Percentiles rank a stretch among this genome's conserved stretches.
phyloP scores from a whole-genome alignment of 139 green algal genomes.

The Coccomyxa sp. region DNA sequence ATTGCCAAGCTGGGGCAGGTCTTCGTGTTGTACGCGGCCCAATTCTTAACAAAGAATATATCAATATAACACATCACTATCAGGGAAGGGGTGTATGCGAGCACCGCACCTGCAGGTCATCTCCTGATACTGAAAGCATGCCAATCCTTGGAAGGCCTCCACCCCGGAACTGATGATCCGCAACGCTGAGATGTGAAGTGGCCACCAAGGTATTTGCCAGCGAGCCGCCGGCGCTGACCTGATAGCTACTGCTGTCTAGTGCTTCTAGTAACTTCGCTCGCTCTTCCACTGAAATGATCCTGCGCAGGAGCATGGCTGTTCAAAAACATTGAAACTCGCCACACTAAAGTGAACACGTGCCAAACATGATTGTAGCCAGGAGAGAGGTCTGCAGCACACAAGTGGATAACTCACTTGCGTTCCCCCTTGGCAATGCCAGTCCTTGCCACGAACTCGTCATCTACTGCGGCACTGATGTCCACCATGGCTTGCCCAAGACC shows the following conservation, averaged over 20 bases:
- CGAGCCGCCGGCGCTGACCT: conserved; percentile 78
- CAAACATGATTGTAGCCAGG: too few relatives aligned
- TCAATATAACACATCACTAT: too few relatives aligned
- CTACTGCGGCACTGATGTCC: conserved; percentile 43
- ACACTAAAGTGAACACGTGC: too few relatives aligned
- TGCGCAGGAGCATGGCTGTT: not conserved
- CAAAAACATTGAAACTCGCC: too few relatives aligned
- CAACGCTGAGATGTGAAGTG: conserved; percentile 59
- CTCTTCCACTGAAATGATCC: conserved; percentile 41
- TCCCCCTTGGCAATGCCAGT: conserved; percentile 47
- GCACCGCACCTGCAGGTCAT: conserved; percentile 36
- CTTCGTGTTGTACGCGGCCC: too few relatives aligned
- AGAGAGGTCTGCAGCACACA: too few relatives aligned
- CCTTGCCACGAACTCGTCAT: conserved; percentile 35
- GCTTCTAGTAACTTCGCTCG: conserved; percentile 37
- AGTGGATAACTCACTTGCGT: conserved; percentile 29
- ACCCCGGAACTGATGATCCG: conserved; percentile 6
- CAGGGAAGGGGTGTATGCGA: not conserved
- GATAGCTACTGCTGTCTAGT: conserved; percentile 33
- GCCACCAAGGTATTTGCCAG: conserved; percentile 88
- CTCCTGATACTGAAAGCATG: conserved; percentile 61
- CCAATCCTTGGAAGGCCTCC: conserved; percentile 45
- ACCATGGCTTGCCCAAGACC: conserved; percentile 63
- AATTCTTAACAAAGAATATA: too few relatives aligned
- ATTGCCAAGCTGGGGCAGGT: not conserved